Base-by-base conservation (phyloP, 1,284 basidiomycete genomes). In the Cryptococcus hybrid region DNA sequence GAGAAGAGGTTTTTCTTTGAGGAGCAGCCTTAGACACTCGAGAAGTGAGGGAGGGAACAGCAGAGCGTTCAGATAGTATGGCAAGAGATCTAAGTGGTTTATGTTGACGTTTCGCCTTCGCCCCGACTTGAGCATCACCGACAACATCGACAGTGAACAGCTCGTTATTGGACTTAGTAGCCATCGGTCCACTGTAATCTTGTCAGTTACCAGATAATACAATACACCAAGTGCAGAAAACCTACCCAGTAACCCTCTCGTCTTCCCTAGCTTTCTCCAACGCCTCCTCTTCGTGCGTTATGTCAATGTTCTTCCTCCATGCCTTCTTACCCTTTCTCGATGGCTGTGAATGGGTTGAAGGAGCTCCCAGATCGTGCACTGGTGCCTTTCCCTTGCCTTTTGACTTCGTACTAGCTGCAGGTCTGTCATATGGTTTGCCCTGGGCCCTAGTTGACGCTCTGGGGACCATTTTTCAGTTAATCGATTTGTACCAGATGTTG, bases 221-320 rank as follows among this genome's bases (percentile, higher is more conserved):
- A 51, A 15, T n/a, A 12, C 44, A 34, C 15, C 8, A 42, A 45
- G n/a, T 52, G 47, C 24, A 37, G 11, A 30, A 4, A 42, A 76
- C 84, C 57, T 70, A 89, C 89, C 90, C 90, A 56, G 83, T 84
- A 6, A 86, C 82, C 54, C 89, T 80, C 74, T 93, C 91, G 73
- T 93, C 89, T 5, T 83, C 82, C 56, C 90, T 81, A 57, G 87
- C 78, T 51, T 80, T 83, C 74, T 94, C 92, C 58, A 94, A 70
- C 2, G 84, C 85, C 51, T 82, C 80, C 67, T 93, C 91, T 43
- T 92, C 84, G 42, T 84, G 84, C 34, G 84, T 84, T 47, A 93
- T 82, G 73, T 93, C 86, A 54, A 93, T 86, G 76, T 95, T 90
- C 80, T 96, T 96, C 69, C 93, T 80, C 93, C 93, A 96, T 54